Percentiles rank a stretch among this genome's conserved stretches.
These are phyloP conservation scores for Phyllosticta capitalensis DNA, from an alignment of 2,329 filamentous ascomycete genomes.

Conservation along the genomic window DNA sequence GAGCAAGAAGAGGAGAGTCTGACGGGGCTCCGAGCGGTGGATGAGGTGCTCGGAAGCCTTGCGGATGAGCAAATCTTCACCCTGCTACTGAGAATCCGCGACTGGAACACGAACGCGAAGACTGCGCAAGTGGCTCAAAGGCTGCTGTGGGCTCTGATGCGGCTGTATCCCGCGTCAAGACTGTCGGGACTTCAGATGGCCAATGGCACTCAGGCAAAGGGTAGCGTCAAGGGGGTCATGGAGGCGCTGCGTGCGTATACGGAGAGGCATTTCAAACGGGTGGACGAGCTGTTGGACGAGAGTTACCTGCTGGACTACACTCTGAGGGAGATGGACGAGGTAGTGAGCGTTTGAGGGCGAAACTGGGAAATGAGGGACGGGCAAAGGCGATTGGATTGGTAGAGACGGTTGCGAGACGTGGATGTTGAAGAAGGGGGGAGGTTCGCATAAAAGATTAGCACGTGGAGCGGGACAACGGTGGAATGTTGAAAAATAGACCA, in stretches of 20 bases:
- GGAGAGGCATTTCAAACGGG: conserved; percentile 80
- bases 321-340: conserved; percentile 80
- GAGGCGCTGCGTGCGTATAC: conserved; percentile 86
- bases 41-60: conserved; percentile 70
- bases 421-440: not conserved
- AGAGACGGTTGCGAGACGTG: not conserved
- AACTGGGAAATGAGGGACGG: not conserved
- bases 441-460: not conserved
- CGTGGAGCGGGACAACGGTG: not conserved
- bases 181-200: conserved; percentile 55
- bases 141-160: conserved; percentile 69
- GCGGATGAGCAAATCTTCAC: conserved; percentile 78
- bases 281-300: conserved; percentile 87
- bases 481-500: not conserved
- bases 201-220: conserved; percentile 25
- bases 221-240: conserved; percentile 69
- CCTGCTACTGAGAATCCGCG: conserved; percentile 70
- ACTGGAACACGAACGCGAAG: conserved; percentile 96
- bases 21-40: conserved; percentile 58
- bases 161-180: conserved; percentile 68
- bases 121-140: conserved; percentile 79
- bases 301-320: conserved; percentile 93
- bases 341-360: conserved; percentile 20
- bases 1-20: conserved; percentile 54
- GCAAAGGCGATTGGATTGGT: not conserved